Conservation (phyloP, 495 filamentous ascomycete genomes). For the Penicillium canescens region DNA sequence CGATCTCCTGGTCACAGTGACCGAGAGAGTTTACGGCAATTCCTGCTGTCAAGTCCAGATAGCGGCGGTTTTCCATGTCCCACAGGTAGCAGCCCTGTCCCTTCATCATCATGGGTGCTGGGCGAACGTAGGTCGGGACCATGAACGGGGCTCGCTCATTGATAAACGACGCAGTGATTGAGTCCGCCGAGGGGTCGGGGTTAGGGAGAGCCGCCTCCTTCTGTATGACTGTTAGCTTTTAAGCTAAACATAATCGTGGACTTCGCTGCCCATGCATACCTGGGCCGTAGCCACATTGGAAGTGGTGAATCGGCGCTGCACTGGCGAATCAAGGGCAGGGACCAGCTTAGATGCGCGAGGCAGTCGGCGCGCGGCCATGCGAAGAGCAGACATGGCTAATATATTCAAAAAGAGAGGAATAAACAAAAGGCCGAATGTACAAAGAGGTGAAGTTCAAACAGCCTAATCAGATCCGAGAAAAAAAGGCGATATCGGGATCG, state of each 20-base stretch:
- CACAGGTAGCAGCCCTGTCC: slow-evolving; percentile 84
- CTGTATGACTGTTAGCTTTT: slow-evolving; percentile 34
- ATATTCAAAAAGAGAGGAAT: slow-evolving; percentile 5
- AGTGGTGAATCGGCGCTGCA: slow-evolving; percentile 39
- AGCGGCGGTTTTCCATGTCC: slow-evolving; percentile 85
- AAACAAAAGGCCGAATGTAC: not conserved
- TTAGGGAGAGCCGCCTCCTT: slow-evolving; percentile 66
- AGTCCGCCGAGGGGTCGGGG: slow-evolving; percentile 77
- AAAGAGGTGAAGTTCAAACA: not conserved
- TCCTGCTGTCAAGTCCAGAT: slow-evolving; percentile 91
- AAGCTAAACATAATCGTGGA: not conserved
- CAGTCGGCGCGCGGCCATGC: slow-evolving; percentile 41
- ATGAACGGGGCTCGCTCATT: slow-evolving; percentile 76
- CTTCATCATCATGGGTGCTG: slow-evolving; percentile 84
- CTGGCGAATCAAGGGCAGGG: slow-evolving; percentile 35
- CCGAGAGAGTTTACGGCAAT: slow-evolving; percentile 95
- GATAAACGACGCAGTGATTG: slow-evolving; percentile 71
- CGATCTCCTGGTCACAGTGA: slow-evolving; percentile 75
- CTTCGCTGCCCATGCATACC: slow-evolving; percentile 8
- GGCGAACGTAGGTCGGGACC: slow-evolving; percentile 92
- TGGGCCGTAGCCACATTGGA: slow-evolving; percentile 21
- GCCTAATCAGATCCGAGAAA: slow-evolving; percentile 11
- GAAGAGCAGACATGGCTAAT: slow-evolving; percentile 27
- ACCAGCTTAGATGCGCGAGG: slow-evolving; percentile 34
- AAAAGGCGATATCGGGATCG: slow-evolving; percentile 40